Evolutionary conservation across 192 early-diverging fungal species (phyloP), one percentile per base, ranked within the genome.

Genomic region (Umbelopsis vinacea): DNA sequence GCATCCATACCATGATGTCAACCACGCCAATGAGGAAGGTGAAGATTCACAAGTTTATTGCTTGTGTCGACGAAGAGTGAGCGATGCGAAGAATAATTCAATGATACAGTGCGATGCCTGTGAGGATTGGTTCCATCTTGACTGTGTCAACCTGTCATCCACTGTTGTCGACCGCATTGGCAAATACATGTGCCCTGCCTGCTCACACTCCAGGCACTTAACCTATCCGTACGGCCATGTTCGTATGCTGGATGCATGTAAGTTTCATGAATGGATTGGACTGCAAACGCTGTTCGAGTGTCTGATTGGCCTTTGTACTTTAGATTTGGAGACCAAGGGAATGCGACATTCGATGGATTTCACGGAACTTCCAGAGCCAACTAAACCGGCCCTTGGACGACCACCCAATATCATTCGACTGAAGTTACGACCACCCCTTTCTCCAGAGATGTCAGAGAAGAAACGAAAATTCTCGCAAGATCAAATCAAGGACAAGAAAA

Each of bases 31-130:
- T 1, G 48, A 50, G 0, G 45, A 54, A 14, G 50, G 10, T 21
- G 50, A 52, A 11, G 67, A 74, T 19, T 24, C 53, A 6, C 19
- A 47, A 45, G 15, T 78, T 67, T 82, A 82, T 68, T 88, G 86
- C 37, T 71, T 88, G 14, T 88, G 86, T 38, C 55, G 85, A 66
- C 57, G 63, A 46, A 48, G 52, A 12, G 22, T 46, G 7, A 71
- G 24, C n/a, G 67, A 54, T 15, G 29, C 46, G 2, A 43, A 43
- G 11, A 67, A 74, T 74, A 53, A 72, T 33, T 74, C 76, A 6
- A 86, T 89, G 86, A 76, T 88, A 6, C 84, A 89, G 68, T 92
- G 91, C 69, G 87, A 88, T 70, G 69, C 78, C 15, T 92, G 91
- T 71, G 73, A 80, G 17, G 89, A 89, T 37, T 88, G 87, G 91